These are phyloP conservation scores for Spinellus fusiger DNA, from an alignment of 192 early-diverging fungal genomes.

Conservation along the genomic window DNA sequence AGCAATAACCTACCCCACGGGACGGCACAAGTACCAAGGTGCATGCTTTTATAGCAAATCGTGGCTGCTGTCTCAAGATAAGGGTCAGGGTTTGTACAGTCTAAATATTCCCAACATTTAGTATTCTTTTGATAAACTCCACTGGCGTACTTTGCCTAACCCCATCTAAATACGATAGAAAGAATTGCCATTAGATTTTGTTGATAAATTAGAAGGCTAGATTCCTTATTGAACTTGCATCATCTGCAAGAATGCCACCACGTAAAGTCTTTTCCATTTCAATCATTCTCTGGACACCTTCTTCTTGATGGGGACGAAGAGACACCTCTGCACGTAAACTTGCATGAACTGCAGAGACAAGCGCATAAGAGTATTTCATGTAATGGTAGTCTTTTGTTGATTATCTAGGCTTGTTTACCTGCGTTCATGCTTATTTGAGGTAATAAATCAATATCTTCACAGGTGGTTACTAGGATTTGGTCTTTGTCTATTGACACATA, in stretches of 20 bases:
- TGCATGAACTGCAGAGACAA: constrained; percentile 14
- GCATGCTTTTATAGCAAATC: constrained; percentile 3
- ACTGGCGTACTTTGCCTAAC: constrained; percentile 16
- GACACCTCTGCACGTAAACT: constrained; percentile 4
- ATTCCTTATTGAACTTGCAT: constrained; percentile 1
- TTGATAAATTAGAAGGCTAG: background rate
- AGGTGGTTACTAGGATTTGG: constrained; percentile 3
- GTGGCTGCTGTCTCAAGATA: constrained; percentile 14
- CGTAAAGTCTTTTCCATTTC: constrained; percentile 12
- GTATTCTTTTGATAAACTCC: background rate
- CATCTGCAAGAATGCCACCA: constrained; percentile 23
- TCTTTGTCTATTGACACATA: constrained; percentile 17
- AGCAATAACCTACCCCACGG: constrained; percentile 10
- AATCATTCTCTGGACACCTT: constrained; percentile 14
- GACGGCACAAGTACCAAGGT: constrained; percentile 19
- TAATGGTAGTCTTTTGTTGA: background rate
- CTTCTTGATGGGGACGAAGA: constrained; percentile 12
- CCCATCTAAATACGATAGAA: constrained; percentile 13
- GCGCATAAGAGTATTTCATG: background rate
- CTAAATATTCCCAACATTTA: background rate
- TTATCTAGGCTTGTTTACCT: constrained; percentile 6
- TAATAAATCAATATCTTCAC: background rate
- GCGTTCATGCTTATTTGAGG: constrained; percentile 16
- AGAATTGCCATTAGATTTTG: background rate
- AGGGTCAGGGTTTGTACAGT: constrained; percentile 13